Evolutionary conservation across 2,329 filamentous ascomycete genomes (phyloP), one percentile per base, ranked within the genome.

Genomic region (Alternaria sp.): DNA sequence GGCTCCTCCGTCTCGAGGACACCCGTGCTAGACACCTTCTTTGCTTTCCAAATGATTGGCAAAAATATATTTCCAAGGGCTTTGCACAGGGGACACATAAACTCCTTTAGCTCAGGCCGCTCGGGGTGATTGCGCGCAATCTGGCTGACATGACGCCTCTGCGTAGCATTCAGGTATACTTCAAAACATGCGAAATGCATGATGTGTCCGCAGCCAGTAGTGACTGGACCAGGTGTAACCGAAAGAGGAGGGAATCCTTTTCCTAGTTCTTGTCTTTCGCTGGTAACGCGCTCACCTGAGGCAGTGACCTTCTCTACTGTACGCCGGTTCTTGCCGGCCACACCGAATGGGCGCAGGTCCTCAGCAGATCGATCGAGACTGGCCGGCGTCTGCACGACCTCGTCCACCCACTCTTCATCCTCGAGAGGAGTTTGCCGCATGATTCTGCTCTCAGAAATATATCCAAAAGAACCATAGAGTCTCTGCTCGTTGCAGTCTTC

Each of bases 161-260:
- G 86, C 0, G 93, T 97, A 5, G 95, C 93, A 49, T 92, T 88
- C 68, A 93, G 91, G 75, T 98, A 99, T 44, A 91, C 88, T 74
- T 97, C 93, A 76, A 99, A 99, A 81, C 96, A 99, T 70, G 88
- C 89, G 78, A 92, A 98, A 79, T 99, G 96, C 96, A 99, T 99
- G 74, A 99, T 96, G 79, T 99, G 96, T 3, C 96, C 96, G 79
- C 96, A 99, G 10, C 95, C 93, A 36, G 92, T 92, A 11, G 94
- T 92, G 2, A 98, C 91, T 0, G 95, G 92, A 0, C 94, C 96
- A 17, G 87, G 84, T 26, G 86, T 85, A 32, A 89, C 89, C 44
- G 89, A 85, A 10, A 86, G 84, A 7, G 89, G 85, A 3, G 93
- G 91, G 74, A 97, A 99, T 0, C 96, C 96, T 79, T 94, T 96